A percentile compares a stretch with the other conserved stretches of the same genome.
phyloP scores from a whole-genome alignment of 768 basidiomycete species.

The Lactifluus subvellereus region DNA sequence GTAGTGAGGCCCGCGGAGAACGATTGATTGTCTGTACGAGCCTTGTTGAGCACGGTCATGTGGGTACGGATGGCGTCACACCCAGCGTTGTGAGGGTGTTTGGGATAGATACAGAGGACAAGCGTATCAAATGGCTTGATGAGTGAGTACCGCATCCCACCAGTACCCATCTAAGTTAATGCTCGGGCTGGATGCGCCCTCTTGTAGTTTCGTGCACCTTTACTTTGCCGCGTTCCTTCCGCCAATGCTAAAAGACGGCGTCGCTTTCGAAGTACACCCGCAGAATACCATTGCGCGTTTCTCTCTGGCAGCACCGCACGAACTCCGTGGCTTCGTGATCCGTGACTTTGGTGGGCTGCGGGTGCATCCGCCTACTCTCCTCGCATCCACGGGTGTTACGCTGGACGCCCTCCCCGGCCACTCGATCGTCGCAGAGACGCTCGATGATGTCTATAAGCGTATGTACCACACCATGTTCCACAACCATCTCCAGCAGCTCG shows the following conservation, averaged over 20 bases:
- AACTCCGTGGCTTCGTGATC: constrained; percentile 49
- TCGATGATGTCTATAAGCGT: constrained; percentile 51
- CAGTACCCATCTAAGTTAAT: neutral
- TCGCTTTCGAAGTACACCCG: constrained; percentile 55
- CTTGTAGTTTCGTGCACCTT: constrained; percentile 40
- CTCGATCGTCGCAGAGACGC: constrained; percentile 41
- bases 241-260: constrained; percentile 47
- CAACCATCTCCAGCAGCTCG: constrained; percentile 55
- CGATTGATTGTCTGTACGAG: constrained; percentile 52
- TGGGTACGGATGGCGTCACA: constrained; percentile 39
- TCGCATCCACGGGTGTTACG: constrained; percentile 45
- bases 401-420: constrained; percentile 39
- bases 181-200: constrained; percentile 3
- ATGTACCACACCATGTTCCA: constrained; percentile 56
- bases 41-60: constrained; percentile 50
- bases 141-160: constrained; percentile 33
- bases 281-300: constrained; percentile 57
- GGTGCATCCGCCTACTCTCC: constrained; percentile 46
- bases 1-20: constrained; percentile 43
- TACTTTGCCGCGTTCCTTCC: constrained; percentile 54
- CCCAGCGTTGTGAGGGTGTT: constrained; percentile 48
- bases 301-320: constrained; percentile 39
- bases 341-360: constrained; percentile 55
- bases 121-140: constrained; percentile 44
- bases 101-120: constrained; percentile 45